Conservation (phyloP, 768 basidiomycete species). For the Lactarius deliciosus region DNA sequence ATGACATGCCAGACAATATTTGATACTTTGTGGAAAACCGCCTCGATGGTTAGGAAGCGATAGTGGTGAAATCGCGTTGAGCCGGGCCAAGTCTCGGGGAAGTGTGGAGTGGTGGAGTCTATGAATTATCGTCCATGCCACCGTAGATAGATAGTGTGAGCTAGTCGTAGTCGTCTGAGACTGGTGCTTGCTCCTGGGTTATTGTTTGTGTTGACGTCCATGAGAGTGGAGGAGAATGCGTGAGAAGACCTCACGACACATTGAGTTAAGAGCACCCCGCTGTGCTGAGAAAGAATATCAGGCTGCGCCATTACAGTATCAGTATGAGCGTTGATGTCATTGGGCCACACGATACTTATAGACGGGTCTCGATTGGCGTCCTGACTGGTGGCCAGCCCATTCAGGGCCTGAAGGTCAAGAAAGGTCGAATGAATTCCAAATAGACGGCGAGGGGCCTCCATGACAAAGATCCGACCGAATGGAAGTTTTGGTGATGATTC, state of each 20-base stretch:
- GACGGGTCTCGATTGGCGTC: not conserved
- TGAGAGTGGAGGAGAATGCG: not conserved
- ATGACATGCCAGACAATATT: not conserved
- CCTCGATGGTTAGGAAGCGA: conserved; percentile 4
- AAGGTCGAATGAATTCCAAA: not conserved
- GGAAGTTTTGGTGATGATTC: not conserved
- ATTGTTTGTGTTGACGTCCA: not conserved
- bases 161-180: not conserved
- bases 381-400: not conserved
- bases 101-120: not conserved
- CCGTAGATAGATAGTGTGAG: not conserved
- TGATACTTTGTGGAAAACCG: conserved; percentile 7
- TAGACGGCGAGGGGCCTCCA: too few relatives aligned
- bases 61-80: not conserved
- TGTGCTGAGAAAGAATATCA: conserved; percentile 6
- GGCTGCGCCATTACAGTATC: not conserved
- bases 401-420: not conserved
- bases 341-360: not conserved
- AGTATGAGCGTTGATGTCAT: not conserved
- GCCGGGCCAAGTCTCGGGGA: not conserved
- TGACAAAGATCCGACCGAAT: not conserved
- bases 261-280: not conserved
- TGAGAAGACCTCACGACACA: not conserved
- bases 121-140: conserved; percentile 4
- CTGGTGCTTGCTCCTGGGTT: not conserved